Evolutionary conservation across 2,329 filamentous ascomycete species (phyloP).

Genomic region (Phaeosphaeriaceae sp.): DNA sequence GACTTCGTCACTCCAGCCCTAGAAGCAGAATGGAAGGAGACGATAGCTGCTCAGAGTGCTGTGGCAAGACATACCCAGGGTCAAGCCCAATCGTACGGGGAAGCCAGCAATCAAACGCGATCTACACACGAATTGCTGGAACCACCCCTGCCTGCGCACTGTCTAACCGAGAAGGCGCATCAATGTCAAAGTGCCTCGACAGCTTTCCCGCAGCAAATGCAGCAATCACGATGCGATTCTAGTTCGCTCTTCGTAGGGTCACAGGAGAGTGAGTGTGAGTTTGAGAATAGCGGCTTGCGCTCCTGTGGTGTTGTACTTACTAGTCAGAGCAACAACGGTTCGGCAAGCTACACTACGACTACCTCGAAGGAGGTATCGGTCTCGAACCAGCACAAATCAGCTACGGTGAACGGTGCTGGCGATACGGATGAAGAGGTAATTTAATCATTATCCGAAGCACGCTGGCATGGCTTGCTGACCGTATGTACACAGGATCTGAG

Average conservation of each 20-base stretch:
- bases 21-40: background rate
- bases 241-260: constrained; percentile 5
- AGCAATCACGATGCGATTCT: constrained; percentile 2
- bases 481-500: constrained; percentile 4
- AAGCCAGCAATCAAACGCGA: constrained; percentile 2
- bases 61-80: constrained; percentile 2
- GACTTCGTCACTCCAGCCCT: background rate
- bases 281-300: constrained; percentile 4
- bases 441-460: constrained; percentile 3
- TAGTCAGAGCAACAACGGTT: constrained; percentile 3
- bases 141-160: background rate
- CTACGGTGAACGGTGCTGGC: constrained; percentile 5
- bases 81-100: constrained; percentile 5
- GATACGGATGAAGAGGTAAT: constrained; percentile 7
- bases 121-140: constrained; percentile 3
- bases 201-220: constrained; percentile 8
- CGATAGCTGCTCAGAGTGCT: constrained; percentile 6
- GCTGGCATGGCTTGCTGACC: constrained; percentile 8
- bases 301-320: constrained; percentile 2
- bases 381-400: constrained; percentile 5
- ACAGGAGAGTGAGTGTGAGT: constrained; percentile 5
- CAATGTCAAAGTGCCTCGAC: background rate
- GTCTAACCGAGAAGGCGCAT: no score
- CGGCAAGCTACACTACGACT: constrained; percentile 5
- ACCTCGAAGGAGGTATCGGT: constrained; percentile 5